A percentile compares a stretch with the other conserved stretches of the same genome.
These are phyloP conservation scores for Aspergillus avenaceus DNA, from an alignment of 495 filamentous ascomycete species.

Conservation along the genomic window DNA sequence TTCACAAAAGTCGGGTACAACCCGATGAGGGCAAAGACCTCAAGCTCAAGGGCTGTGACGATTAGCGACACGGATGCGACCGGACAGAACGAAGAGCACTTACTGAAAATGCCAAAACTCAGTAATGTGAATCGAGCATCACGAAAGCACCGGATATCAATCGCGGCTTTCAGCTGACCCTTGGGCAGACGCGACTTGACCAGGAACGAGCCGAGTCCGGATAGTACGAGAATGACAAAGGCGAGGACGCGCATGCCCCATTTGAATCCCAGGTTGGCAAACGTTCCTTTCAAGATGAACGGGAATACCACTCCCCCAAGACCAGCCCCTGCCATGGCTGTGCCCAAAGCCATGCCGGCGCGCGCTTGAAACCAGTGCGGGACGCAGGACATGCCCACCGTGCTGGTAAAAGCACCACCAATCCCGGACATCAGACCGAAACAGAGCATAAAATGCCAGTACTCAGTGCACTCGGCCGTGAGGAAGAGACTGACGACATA, in stretches of 20 bases:
- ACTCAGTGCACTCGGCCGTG: slow-evolving; percentile 46
- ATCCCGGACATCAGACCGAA: slow-evolving; percentile 57
- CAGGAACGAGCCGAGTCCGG: slow-evolving; percentile 38
- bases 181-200: slow-evolving; percentile 31
- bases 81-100: slow-evolving; percentile 16
- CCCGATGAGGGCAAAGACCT: slow-evolving; percentile 48
- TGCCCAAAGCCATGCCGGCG: slow-evolving; percentile 35
- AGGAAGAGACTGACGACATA: slow-evolving; percentile 53
- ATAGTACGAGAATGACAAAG: slow-evolving; percentile 52
- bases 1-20: slow-evolving; percentile 49
- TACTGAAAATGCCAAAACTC: slow-evolving; percentile 34
- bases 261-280: slow-evolving; percentile 51
- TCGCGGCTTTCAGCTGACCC: slow-evolving; percentile 30
- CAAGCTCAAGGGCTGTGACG: slow-evolving; percentile 42
- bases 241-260: slow-evolving; percentile 60
- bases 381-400: slow-evolving; percentile 35
- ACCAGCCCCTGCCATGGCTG: slow-evolving; percentile 33
- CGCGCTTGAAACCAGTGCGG: slow-evolving; percentile 39
- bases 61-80: not conserved
- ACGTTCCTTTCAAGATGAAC: slow-evolving; percentile 47
- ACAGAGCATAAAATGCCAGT: slow-evolving; percentile 65
- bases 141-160: slow-evolving; percentile 54
- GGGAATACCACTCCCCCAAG: slow-evolving; percentile 61
- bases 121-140: slow-evolving; percentile 44
- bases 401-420: slow-evolving; percentile 55